These are phyloP conservation scores for Acacia concinna DNA, from an alignment of 331 rosid species.

Conservation along the genomic window DNA sequence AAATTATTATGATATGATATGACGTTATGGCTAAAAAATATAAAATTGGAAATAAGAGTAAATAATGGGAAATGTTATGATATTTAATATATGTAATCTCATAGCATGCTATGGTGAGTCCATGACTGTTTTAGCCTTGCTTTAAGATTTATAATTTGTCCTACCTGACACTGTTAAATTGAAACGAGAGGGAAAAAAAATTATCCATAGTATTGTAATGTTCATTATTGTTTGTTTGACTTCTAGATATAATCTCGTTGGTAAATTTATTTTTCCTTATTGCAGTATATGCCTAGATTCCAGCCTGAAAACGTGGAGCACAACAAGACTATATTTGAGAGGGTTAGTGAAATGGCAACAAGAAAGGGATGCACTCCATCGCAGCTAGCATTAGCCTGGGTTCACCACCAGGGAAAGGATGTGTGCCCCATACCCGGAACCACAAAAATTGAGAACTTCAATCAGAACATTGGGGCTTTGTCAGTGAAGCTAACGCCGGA, in stretches of 20 bases:
- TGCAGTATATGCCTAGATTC: conserved; percentile 56
- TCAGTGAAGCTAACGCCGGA: conserved; percentile 55
- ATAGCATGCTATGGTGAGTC: not conserved
- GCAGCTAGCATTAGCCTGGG: conserved; percentile 73
- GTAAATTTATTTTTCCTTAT: not conserved
- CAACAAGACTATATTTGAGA: conserved; percentile 49
- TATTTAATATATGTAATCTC: not conserved
- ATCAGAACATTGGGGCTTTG: conserved; percentile 62
- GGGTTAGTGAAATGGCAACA: conserved; percentile 52
- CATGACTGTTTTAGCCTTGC: not conserved
- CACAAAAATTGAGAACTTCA: conserved; percentile 59
- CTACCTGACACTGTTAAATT: not conserved
- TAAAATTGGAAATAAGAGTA: not conserved
- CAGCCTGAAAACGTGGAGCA: conserved; percentile 55
- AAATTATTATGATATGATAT: not conserved
- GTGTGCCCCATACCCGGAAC: conserved; percentile 86
- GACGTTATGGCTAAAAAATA: not conserved
- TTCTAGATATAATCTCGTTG: not conserved
- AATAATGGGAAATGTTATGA: not conserved
- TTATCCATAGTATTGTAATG: not conserved
- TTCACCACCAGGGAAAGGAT: conserved; percentile 70
- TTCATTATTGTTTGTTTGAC: not conserved
- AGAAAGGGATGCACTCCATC: conserved; percentile 65
- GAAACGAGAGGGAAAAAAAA: not conserved
- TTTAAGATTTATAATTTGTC: not conserved